Percentiles rank a stretch among this genome's conserved stretches.
phyloP scores from a whole-genome alignment of 2,329 filamentous ascomycete genomes.

The Emergomyces orientalis region DNA sequence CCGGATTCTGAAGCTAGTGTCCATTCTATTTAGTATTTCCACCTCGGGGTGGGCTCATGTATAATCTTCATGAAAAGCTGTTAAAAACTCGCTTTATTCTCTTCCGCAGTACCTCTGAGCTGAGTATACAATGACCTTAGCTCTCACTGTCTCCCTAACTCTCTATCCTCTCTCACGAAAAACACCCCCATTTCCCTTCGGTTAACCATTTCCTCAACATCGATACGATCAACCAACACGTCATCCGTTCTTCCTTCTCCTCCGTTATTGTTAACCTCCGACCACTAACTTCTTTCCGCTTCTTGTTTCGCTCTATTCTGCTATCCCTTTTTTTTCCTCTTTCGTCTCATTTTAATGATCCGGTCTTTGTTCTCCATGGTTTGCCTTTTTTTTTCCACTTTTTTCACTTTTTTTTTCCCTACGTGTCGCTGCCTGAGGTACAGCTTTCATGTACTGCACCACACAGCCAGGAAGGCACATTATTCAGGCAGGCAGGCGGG shows the following conservation, averaged over 20 bases:
- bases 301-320: neutral
- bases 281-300: neutral
- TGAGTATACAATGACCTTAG: neutral
- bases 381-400: constrained; percentile 13
- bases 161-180: neutral
- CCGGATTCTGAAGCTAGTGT: constrained; percentile 26
- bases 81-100: neutral
- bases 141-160: neutral
- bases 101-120: neutral
- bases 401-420: constrained; percentile 8
- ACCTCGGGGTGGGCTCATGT: neutral
- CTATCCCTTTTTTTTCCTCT: too few species aligned
- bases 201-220: neutral
- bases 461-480: constrained; percentile 21
- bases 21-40: neutral
- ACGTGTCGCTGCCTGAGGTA: constrained; percentile 11
- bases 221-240: neutral
- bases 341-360: constrained; percentile 1
- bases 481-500: constrained; percentile 13
- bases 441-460: constrained; percentile 17
- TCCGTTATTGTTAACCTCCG: neutral
- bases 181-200: neutral
- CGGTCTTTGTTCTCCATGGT: constrained; percentile 16
- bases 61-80: neutral
- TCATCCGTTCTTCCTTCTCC: neutral